phyloP scores from a whole-genome alignment of 129 eudicot genomes.

The Chrysanthemum lavandulifolium region DNA sequence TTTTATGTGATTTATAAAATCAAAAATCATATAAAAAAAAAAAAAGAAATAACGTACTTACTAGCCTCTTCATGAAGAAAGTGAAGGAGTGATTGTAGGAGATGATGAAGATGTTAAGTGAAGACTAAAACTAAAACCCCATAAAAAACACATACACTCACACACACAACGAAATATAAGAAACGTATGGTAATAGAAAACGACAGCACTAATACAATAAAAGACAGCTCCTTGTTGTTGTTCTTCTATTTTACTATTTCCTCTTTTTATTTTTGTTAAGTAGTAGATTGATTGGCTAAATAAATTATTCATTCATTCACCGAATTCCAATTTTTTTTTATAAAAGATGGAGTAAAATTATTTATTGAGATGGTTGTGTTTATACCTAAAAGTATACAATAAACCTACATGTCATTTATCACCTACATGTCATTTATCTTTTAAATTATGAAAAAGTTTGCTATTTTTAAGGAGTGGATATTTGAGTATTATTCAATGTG shows the following conservation, averaged over 20 bases:
- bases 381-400: too few relatives aligned
- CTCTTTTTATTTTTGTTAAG: neutral
- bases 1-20: neutral
- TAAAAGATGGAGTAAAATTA: too few relatives aligned
- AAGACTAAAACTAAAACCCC: slow-evolving; percentile 34
- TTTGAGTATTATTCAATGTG: too few relatives aligned
- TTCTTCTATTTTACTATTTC: slow-evolving; percentile 14
- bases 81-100: slow-evolving; percentile 41
- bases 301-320: neutral
- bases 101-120: slow-evolving; percentile 51
- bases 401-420: neutral
- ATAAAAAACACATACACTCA: neutral
- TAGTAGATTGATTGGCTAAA: neutral
- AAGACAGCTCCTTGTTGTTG: slow-evolving; percentile 51
- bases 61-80: slow-evolving; percentile 79
- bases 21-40: neutral
- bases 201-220: slow-evolving; percentile 61
- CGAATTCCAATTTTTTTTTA: slow-evolving; percentile 2
- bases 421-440: neutral
- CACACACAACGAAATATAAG: slow-evolving; percentile 21
- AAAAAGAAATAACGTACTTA: slow-evolving; percentile 76
- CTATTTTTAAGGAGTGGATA: too few relatives aligned
- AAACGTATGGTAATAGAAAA: slow-evolving; percentile 72
- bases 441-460: neutral
- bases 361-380: too few relatives aligned